phyloP scores from a whole-genome alignment of 768 basidiomycete species.

The Suillus alpinus region DNA sequence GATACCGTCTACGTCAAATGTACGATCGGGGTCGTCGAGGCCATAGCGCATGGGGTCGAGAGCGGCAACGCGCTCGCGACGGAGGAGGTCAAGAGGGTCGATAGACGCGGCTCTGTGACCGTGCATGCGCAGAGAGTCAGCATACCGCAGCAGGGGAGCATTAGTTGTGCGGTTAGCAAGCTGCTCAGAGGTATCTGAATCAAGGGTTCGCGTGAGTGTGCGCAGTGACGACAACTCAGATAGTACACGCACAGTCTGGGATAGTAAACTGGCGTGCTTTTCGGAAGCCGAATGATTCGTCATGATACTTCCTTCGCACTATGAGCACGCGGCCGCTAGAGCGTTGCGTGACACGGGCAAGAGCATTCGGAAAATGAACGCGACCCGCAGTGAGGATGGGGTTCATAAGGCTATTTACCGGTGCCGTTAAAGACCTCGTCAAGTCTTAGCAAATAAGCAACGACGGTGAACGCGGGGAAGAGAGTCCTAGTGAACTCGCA shows the following conservation, averaged over 20 bases:
- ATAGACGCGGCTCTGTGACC: constrained; percentile 84
- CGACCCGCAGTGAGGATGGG: background rate
- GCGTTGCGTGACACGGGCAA: background rate
- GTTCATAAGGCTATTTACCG: background rate
- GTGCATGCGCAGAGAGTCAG: constrained; percentile 83
- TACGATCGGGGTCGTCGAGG: constrained; percentile 46
- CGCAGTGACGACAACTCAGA: background rate
- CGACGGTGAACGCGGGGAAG: background rate
- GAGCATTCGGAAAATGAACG: background rate
- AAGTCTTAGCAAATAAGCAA: background rate
- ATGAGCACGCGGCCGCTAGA: constrained; percentile 16
- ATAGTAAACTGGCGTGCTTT: constrained; percentile 59
- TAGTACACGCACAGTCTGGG: constrained; percentile 62
- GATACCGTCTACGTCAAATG: constrained; percentile 78
- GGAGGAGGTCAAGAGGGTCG: constrained; percentile 85
- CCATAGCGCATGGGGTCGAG: constrained; percentile 79
- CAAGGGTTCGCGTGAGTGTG: background rate
- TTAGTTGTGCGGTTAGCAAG: constrained; percentile 67
- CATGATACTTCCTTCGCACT: constrained; percentile 53
- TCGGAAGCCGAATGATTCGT: constrained; percentile 78
- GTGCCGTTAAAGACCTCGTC: background rate
- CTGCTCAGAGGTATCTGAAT: constrained; percentile 60
- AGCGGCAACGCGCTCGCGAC: constrained; percentile 77
- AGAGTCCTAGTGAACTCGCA: background rate
- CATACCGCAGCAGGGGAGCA: constrained; percentile 80